These are phyloP conservation scores for Kwoniella mangroviensis DNA, from an alignment of 768 basidiomycete genomes.

Conservation along the genomic window DNA sequence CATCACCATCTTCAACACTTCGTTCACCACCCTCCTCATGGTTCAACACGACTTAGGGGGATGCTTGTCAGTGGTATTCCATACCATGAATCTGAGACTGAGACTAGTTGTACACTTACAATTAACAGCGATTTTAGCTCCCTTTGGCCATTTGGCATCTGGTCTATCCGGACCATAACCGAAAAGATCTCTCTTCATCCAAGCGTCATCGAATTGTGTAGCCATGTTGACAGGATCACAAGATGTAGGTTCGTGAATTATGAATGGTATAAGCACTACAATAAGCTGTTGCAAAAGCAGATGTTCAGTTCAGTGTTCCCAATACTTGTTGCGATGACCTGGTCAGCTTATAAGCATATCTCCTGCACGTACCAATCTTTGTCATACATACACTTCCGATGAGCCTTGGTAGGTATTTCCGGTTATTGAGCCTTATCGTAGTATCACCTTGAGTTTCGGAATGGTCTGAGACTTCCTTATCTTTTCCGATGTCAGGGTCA, in stretches of 20 bases:
- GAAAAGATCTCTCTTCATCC: constrained; percentile 34
- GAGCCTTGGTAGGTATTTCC: background rate
- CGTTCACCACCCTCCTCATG: constrained; percentile 41
- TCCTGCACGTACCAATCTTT: background rate
- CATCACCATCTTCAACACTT: constrained; percentile 34
- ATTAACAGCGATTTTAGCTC: constrained; percentile 45
- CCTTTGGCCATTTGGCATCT: constrained; percentile 43
- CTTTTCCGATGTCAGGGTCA: constrained; percentile 3
- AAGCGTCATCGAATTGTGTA: constrained; percentile 22
- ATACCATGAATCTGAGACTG: too few relatives aligned
- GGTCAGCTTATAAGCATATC: background rate
- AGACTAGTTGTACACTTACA: constrained; percentile 18
- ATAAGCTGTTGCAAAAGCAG: background rate
- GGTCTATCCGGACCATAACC: constrained; percentile 47
- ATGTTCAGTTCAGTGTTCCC: too few relatives aligned
- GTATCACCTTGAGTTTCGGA: constrained; percentile 1
- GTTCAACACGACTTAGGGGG: constrained; percentile 19
- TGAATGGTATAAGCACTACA: too few relatives aligned
- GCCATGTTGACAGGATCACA: background rate
- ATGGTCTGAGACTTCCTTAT: background rate
- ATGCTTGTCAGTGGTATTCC: background rate
- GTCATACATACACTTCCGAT: background rate
- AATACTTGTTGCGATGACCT: background rate
- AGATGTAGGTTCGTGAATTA: too few relatives aligned
- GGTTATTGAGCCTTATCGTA: background rate